These are phyloP conservation scores for Suillus subluteus DNA, from an alignment of 768 basidiomycete genomes.

Conservation along the genomic window DNA sequence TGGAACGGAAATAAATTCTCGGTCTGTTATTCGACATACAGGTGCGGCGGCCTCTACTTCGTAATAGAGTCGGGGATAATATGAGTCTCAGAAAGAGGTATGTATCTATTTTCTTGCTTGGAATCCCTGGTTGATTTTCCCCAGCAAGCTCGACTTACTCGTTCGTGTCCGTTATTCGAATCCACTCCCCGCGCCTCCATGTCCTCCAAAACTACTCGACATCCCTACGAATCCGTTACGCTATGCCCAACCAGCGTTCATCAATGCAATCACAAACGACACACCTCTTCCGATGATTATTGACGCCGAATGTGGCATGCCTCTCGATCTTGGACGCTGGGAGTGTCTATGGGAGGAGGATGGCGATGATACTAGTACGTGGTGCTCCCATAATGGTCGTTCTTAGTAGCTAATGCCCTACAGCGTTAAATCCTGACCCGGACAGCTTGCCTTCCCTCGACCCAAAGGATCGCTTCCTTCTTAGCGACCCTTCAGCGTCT, in stretches of 20 bases:
- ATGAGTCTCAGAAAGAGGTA: conserved; percentile 67
- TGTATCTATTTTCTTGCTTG: conserved; percentile 4
- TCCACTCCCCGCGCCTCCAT: conserved; percentile 94
- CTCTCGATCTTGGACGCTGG: conserved; percentile 83
- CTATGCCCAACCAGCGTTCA: conserved; percentile 85
- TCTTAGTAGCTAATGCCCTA: background rate
- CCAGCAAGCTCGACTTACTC: conserved; percentile 85
- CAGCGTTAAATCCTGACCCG: conserved; percentile 70
- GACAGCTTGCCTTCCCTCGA: conserved; percentile 63
- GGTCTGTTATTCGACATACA: too few species aligned
- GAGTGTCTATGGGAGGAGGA: conserved; percentile 85
- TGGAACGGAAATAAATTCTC: too few species aligned
- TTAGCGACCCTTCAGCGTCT: conserved; percentile 63
- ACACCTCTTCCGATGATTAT: conserved; percentile 93
- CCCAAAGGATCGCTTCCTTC: conserved; percentile 74
- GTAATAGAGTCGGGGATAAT: background rate
- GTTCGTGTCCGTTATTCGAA: conserved; percentile 94
- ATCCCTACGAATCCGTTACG: conserved; percentile 90
- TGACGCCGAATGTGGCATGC: conserved; percentile 97
- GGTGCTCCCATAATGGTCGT: conserved; percentile 22
- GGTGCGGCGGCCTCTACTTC: too few species aligned
- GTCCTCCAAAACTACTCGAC: conserved; percentile 92
- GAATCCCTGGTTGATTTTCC: conserved; percentile 19
- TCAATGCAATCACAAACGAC: conserved; percentile 78
- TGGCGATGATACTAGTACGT: conserved; percentile 64